Evolutionary conservation across 148 eudicot species (phyloP).

Genomic region (Arctostaphylos glauca): DNA sequence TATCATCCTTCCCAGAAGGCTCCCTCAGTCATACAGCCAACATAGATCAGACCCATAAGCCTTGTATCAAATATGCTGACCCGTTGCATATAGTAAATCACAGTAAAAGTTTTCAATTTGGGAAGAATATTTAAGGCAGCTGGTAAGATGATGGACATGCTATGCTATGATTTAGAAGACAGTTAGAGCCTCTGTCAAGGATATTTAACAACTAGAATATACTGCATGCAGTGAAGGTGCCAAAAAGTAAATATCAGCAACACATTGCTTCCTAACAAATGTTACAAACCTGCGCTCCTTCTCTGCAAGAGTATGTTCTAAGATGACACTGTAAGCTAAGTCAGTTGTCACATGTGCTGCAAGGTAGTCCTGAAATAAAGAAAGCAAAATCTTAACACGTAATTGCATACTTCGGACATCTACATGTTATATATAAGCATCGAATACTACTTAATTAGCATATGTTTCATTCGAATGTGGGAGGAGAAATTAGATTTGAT

Average conservation of each 20-base stretch:
- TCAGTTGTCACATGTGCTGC: constrained; percentile 73
- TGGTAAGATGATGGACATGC: neutral
- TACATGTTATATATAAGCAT: neutral
- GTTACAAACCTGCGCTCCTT: constrained; percentile 79
- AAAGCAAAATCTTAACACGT: constrained; percentile 15
- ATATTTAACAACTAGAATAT: neutral
- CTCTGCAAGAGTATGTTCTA: constrained; percentile 98
- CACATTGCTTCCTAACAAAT: neutral
- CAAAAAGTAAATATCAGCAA: neutral
- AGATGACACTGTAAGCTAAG: constrained; percentile 77
- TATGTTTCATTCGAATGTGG: neutral
- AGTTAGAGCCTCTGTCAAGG: neutral
- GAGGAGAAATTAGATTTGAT: neutral
- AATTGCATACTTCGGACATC: constrained; percentile 14
- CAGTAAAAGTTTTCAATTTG: neutral
- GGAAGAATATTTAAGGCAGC: neutral
- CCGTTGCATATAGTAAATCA: neutral
- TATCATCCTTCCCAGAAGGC: neutral
- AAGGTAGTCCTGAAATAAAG: constrained; percentile 80
- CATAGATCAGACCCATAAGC: neutral
- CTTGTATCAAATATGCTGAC: neutral
- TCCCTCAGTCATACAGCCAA: neutral
- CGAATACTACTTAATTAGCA: constrained; percentile 4
- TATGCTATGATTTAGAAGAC: neutral
- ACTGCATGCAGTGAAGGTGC: neutral